phyloP scores from a whole-genome alignment of 306 rosid species.

The Sicyos edulis region DNA sequence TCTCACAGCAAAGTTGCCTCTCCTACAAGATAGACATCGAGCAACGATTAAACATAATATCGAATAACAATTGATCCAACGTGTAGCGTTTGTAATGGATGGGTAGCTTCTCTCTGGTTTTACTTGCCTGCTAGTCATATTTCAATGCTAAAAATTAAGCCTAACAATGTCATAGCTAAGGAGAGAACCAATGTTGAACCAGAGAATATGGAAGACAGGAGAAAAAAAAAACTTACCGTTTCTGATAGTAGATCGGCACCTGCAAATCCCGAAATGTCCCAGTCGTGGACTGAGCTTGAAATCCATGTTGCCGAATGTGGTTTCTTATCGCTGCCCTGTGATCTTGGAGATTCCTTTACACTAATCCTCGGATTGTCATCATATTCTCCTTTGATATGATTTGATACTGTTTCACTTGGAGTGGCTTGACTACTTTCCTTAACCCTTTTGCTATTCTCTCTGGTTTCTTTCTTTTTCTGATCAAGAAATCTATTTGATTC shows the following conservation, averaged over 20 bases:
- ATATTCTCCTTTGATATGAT: slow-evolving; percentile 40
- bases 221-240: slow-evolving; percentile 44
- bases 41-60: not conserved
- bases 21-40: slow-evolving; percentile 45
- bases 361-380: slow-evolving; percentile 39
- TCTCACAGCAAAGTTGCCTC: slow-evolving; percentile 58
- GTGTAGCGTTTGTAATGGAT: not conserved
- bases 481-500: slow-evolving; percentile 51
- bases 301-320: slow-evolving; percentile 28
- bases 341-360: slow-evolving; percentile 30
- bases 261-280: slow-evolving; percentile 60
- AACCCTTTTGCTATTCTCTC: slow-evolving; percentile 30
- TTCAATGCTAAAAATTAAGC: not conserved
- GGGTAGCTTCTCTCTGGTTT: not conserved
- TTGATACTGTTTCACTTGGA: slow-evolving; percentile 35
- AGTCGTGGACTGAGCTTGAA: slow-evolving; percentile 42
- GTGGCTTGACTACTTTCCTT: slow-evolving; percentile 49
- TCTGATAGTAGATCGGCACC: slow-evolving; percentile 69
- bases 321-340: slow-evolving; percentile 34
- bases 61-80: not conserved
- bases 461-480: slow-evolving; percentile 48
- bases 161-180: not conserved
- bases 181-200: not conserved
- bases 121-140: not conserved
- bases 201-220: not conserved